Conservation (phyloP, 2,329 filamentous ascomycete species). For the Neofusicoccum kwambonambiense region DNA sequence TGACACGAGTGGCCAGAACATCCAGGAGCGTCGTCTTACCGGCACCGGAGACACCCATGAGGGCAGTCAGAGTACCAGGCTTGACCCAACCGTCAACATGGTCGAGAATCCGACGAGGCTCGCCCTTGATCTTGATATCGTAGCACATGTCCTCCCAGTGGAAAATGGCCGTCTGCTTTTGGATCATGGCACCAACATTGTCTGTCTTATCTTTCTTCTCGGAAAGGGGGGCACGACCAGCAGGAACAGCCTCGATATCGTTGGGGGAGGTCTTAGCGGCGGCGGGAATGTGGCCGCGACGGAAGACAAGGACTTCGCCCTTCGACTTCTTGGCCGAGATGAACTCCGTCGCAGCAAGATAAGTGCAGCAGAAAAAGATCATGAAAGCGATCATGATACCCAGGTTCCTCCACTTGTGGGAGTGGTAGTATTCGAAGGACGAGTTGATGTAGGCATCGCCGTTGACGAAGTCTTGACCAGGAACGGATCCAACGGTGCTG, state of each 20-base stretch:
- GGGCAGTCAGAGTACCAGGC: slow-evolving; percentile 77
- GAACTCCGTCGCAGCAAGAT: slow-evolving; percentile 40
- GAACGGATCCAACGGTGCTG: slow-evolving; percentile 30
- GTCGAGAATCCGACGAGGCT: slow-evolving; percentile 70
- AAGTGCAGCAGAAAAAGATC: slow-evolving; percentile 31
- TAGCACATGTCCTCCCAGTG: slow-evolving; percentile 78
- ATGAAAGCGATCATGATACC: slow-evolving; percentile 41
- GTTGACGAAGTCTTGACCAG: slow-evolving; percentile 29
- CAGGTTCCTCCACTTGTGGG: slow-evolving; percentile 40
- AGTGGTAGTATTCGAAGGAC: slow-evolving; percentile 20
- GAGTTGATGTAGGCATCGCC: slow-evolving; percentile 29
- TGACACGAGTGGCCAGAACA: slow-evolving; percentile 74
- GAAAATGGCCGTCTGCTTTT: slow-evolving; percentile 68
- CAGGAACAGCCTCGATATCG: background rate
- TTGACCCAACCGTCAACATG: slow-evolving; percentile 86
- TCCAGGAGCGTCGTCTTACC: slow-evolving; percentile 86
- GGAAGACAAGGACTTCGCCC: slow-evolving; percentile 45
- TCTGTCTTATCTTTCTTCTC: slow-evolving; percentile 1
- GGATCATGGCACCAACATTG: slow-evolving; percentile 31
- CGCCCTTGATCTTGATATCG: slow-evolving; percentile 70
- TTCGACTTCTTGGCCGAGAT: slow-evolving; percentile 44
- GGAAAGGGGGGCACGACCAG: background rate
- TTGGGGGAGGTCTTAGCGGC: background rate
- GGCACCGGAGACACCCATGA: slow-evolving; percentile 70
- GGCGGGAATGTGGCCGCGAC: slow-evolving; percentile 30